Percentiles rank a stretch among this genome's conserved stretches.
phyloP scores from a whole-genome alignment of 495 filamentous ascomycete species.

The Jackrogersella multiformis region DNA sequence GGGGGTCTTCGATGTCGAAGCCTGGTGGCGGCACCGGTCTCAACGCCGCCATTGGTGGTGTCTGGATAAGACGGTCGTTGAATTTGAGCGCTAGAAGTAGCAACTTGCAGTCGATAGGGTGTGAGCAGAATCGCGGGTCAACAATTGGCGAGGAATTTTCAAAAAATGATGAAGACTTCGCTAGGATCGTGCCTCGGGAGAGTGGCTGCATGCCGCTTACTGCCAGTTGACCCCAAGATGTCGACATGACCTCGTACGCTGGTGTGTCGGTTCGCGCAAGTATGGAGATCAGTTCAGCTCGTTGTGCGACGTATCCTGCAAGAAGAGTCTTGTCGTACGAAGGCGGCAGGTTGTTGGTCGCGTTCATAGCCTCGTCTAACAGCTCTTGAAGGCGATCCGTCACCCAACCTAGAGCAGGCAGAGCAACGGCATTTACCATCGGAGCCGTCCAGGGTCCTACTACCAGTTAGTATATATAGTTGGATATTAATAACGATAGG shows the following conservation, averaged over 20 bases:
- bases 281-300: slow-evolving; percentile 44
- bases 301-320: slow-evolving; percentile 53
- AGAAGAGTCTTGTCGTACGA: slow-evolving; percentile 50
- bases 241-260: slow-evolving; percentile 53
- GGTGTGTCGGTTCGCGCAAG: slow-evolving; percentile 48
- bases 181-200: slow-evolving; percentile 38
- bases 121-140: slow-evolving; percentile 51
- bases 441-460: slow-evolving; percentile 54
- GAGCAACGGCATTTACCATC: slow-evolving; percentile 52
- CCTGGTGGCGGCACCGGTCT: slow-evolving; percentile 45
- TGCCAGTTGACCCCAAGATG: slow-evolving; percentile 51
- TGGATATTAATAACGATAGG: not conserved
- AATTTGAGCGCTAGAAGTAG: slow-evolving; percentile 50
- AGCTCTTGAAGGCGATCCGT: slow-evolving; percentile 21
- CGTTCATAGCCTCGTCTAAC: slow-evolving; percentile 34
- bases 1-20: slow-evolving; percentile 31
- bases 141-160: slow-evolving; percentile 40
- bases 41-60: slow-evolving; percentile 46
- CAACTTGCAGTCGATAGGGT: slow-evolving; percentile 55
- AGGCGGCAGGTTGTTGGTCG: slow-evolving; percentile 43
- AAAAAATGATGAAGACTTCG: slow-evolving; percentile 39
- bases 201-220: slow-evolving; percentile 43
- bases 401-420: slow-evolving; percentile 49
- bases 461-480: slow-evolving; percentile 12
- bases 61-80: slow-evolving; percentile 48